Evolutionary conservation across 805 yeast genomes (phyloP), one percentile per base, ranked within the genome.

Genomic region (Tetrapisispora fleetii): DNA sequence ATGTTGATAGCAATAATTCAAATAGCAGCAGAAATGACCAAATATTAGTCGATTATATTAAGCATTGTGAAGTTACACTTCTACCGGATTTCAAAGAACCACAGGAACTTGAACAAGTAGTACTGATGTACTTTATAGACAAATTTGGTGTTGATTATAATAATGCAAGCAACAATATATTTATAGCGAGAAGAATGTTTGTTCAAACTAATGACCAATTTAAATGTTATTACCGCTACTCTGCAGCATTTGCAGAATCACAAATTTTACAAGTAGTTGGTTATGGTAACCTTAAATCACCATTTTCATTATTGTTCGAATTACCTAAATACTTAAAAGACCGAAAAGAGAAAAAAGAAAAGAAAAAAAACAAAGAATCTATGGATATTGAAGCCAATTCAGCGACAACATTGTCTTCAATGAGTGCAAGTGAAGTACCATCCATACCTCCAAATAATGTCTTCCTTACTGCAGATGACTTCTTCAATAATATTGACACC

Each of bases 251-350:
- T 70, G 91, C 93, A 2, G 71, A 84, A 43, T 79, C 89, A 27
- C 85, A 85, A 57, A 79, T 85, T 47, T 76, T 80, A 56, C 91
- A 85, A 67, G 61, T 85, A 47, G 77, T 83, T 42, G 93, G 93
- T 1, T 81, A 85, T 64, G 95, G 93, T 33, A 84, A 83, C 59
- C 75, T 85, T 5, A 71, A 73, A 41, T 85, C 83, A 58, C 89
- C 91, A 18, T 84, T 85, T 67, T 88, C 91, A 6, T 78, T 81
- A 56, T 60, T 85, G 14, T 85, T 85, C 64, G 81, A 77, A 49
- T 67, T 85, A 21, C 83, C 90, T 0, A 85, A 81, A 57, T 85
- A 82, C 17, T 65, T 85, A 52, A 81, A 77, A 51, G 88, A 82
- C 55, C 69, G 89, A 45, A 82, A 76, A 54, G 89, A 81, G 49